phyloP scores from a whole-genome alignment of 805 yeast genomes.

The Saturnispora besseyi region DNA sequence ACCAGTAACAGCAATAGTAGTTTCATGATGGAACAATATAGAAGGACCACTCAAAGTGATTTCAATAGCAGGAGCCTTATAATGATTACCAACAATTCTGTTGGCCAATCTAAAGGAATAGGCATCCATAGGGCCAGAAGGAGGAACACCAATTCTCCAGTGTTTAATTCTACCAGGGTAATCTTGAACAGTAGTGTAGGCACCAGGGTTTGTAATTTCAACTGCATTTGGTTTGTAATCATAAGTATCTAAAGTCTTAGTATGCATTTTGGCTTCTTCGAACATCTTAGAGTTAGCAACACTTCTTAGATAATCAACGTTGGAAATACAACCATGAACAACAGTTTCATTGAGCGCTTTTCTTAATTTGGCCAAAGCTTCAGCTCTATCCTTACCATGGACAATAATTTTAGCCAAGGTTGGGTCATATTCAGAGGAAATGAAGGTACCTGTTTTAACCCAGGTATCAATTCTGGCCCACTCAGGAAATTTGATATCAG shows the following conservation, averaged over 20 bases:
- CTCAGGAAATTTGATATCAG: slow-evolving; percentile 74
- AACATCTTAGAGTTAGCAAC: slow-evolving; percentile 82
- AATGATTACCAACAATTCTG: slow-evolving; percentile 80
- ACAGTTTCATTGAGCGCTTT: slow-evolving; percentile 80
- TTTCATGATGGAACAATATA: slow-evolving; percentile 70
- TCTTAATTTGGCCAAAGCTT: slow-evolving; percentile 69
- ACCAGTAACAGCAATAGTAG: slow-evolving; percentile 79
- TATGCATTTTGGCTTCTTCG: slow-evolving; percentile 71
- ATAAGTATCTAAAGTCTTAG: slow-evolving; percentile 78
- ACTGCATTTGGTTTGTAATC: slow-evolving; percentile 75
- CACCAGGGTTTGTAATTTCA: slow-evolving; percentile 83
- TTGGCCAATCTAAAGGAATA: slow-evolving; percentile 87
- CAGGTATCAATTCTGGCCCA: slow-evolving; percentile 95
- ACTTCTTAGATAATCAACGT: slow-evolving; percentile 80
- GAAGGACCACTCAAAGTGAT: slow-evolving; percentile 84
- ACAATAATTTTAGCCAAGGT: slow-evolving; percentile 94
- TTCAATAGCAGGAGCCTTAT: slow-evolving; percentile 82
- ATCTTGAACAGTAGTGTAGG: slow-evolving; percentile 94
- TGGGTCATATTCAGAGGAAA: slow-evolving; percentile 94
- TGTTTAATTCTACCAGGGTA: slow-evolving; percentile 83
- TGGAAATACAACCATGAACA: slow-evolving; percentile 81
- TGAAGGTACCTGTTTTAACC: slow-evolving; percentile 79
- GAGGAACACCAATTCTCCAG: slow-evolving; percentile 95
- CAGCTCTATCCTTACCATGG: slow-evolving; percentile 81
- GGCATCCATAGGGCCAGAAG: slow-evolving; percentile 97